Evolutionary conservation across 768 basidiomycete species (phyloP).

Genomic region (Mycena polygramma): DNA sequence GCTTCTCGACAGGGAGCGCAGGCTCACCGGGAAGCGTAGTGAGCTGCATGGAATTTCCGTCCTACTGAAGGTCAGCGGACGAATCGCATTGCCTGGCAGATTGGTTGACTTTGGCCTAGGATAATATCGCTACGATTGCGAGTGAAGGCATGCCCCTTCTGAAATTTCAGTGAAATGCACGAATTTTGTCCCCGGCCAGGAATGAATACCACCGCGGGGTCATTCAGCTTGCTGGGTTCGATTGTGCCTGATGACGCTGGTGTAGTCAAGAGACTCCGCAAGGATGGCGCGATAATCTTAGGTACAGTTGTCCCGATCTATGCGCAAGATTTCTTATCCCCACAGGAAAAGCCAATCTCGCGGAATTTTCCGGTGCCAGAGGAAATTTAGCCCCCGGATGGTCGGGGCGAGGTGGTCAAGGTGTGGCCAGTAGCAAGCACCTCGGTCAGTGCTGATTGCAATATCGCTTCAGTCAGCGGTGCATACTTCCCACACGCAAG

Average conservation of each 20-base stretch:
- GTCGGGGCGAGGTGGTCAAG: constrained; percentile 68
- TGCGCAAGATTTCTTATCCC: constrained; percentile 4
- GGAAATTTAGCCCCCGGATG: constrained; percentile 65
- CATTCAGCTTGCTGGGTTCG: constrained; percentile 56
- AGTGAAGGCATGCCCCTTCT: constrained; percentile 25
- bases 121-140: constrained; percentile 61
- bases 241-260: constrained; percentile 61
- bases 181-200: too few relatives aligned
- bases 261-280: constrained; percentile 56
- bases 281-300: constrained; percentile 60
- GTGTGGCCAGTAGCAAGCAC: neutral
- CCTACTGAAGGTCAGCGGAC: constrained; percentile 44
- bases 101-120: constrained; percentile 41
- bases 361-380: constrained; percentile 65
- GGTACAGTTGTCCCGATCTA: constrained; percentile 43
- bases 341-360: constrained; percentile 67
- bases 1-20: constrained; percentile 49
- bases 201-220: constrained; percentile 62
- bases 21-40: constrained; percentile 44
- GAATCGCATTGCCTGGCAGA: neutral
- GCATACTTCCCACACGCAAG: constrained; percentile 65
- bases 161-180: too few relatives aligned
- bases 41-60: constrained; percentile 56
- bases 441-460: neutral
- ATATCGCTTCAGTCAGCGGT: constrained; percentile 39